These are phyloP conservation scores for Silene noctiflora DNA, from an alignment of 179 eudicot species.

Conservation along the genomic window DNA sequence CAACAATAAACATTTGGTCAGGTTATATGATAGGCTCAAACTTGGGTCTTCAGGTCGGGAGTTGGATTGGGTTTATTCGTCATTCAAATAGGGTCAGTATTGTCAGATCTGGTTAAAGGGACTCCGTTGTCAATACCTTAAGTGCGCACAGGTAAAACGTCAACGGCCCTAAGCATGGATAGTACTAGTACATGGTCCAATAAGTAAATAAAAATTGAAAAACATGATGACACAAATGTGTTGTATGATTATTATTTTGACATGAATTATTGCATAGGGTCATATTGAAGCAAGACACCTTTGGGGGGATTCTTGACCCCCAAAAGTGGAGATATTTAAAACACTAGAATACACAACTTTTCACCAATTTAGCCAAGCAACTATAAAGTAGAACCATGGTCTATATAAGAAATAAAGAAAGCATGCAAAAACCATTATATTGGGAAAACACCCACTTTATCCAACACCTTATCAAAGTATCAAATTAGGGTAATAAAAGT, in stretches of 20 bases:
- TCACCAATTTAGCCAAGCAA: conserved; percentile 26
- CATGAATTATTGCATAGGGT: conserved; percentile 1
- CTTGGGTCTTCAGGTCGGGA: too few species aligned
- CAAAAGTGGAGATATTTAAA: conserved; percentile 8
- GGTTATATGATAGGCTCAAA: too few species aligned
- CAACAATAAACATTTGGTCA: too few species aligned
- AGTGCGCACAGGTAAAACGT: too few species aligned
- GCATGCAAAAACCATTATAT: neutral
- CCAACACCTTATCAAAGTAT: neutral
- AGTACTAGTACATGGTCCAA: too few species aligned
- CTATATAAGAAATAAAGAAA: conserved; percentile 15
- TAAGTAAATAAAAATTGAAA: too few species aligned
- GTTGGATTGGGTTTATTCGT: too few species aligned
- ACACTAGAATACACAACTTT: neutral
- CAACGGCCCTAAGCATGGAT: too few species aligned
- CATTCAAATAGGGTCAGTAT: too few species aligned
- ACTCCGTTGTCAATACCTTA: too few species aligned
- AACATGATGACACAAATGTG: neutral
- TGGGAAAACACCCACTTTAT: conserved; percentile 10
- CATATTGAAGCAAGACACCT: conserved; percentile 7
- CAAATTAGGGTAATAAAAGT: neutral
- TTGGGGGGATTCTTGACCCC: conserved; percentile 6
- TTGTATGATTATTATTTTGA: neutral
- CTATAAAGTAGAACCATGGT: conserved; percentile 17
- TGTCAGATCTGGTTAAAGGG: too few species aligned